Percentiles rank a stretch among this genome's conserved stretches.
phyloP scores from a whole-genome alignment of 768 basidiomycete species.

The Trichaptum fuscoviolaceum region DNA sequence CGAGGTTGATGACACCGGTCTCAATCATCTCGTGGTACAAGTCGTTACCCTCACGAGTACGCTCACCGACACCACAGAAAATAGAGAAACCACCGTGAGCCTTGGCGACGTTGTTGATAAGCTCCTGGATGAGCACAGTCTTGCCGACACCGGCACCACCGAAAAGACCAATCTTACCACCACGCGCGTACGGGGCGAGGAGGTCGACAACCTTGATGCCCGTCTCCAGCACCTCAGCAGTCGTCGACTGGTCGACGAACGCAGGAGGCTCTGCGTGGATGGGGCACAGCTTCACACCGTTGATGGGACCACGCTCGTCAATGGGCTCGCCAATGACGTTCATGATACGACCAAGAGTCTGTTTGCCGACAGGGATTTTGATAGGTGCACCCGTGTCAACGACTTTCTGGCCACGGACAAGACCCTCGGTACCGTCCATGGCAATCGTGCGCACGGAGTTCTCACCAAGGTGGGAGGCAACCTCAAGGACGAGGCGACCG shows the following conservation, averaged over 20 bases:
- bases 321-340: constrained; percentile 99
- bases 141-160: constrained; percentile 99
- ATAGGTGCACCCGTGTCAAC: constrained; percentile 97
- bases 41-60: constrained; percentile 99
- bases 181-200: constrained; percentile 98
- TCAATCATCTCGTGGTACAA: constrained; percentile 99
- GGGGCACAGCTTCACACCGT: constrained; percentile 85
- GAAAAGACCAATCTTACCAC: constrained; percentile 99
- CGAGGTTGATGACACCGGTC: constrained; percentile 99
- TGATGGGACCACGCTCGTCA: constrained; percentile 98
- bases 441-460: constrained; percentile 99
- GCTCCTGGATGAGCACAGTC: constrained; percentile 98
- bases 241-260: constrained; percentile 98
- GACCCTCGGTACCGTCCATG: constrained; percentile 99
- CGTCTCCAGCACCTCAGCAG: constrained; percentile 97
- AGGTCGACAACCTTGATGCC: constrained; percentile 99
- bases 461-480: constrained; percentile 97
- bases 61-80: constrained; percentile 99
- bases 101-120: constrained; percentile 99
- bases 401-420: constrained; percentile 97
- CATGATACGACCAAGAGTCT: constrained; percentile 98
- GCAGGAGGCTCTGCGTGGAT: constrained; percentile 97
- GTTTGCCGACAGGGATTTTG: constrained; percentile 91
- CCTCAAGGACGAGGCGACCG: constrained; percentile 97
- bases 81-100: constrained; percentile 99